A percentile compares a stretch with the other conserved stretches of the same genome.
Conservation (phyloP, 2,329 filamentous ascomycete genomes). For the Sporothrix luriei region DNA sequence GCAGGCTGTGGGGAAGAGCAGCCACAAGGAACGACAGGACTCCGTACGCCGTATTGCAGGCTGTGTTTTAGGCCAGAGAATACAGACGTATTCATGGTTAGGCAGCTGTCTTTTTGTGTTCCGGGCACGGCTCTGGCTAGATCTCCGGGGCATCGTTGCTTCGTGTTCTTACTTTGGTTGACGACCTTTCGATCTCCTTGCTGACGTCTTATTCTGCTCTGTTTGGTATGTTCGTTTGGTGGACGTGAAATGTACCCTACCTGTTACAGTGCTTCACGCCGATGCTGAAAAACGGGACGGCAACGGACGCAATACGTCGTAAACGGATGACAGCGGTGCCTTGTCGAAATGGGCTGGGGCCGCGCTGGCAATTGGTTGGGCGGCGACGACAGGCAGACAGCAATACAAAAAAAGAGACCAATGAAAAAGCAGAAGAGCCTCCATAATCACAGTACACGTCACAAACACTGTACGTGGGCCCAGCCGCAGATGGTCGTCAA, state of each 20-base stretch:
- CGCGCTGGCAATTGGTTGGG: not conserved
- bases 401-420: not conserved
- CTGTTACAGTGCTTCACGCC: not conserved
- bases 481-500: not conserved
- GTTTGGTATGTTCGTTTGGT: not conserved
- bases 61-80: too few relatives aligned
- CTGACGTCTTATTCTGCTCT: not conserved
- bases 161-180: conserved; percentile 6
- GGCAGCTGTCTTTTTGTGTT: conserved; percentile 4
- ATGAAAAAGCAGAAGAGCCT: not conserved
- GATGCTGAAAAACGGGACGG: not conserved
- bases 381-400: not conserved
- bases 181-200: not conserved
- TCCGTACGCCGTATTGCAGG: not conserved
- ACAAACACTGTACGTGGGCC: not conserved
- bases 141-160: not conserved
- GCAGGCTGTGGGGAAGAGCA: conserved; percentile 9
- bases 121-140: not conserved
- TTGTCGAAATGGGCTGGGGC: not conserved
- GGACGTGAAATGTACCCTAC: too few relatives aligned
- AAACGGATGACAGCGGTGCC: not conserved
- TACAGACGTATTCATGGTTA: not conserved
- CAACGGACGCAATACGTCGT: not conserved
- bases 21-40: not conserved
- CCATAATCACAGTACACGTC: not conserved